These are phyloP conservation scores for Mucor lusitanicus DNA, from an alignment of 371 early-diverging fungal species.

Conservation along the genomic window DNA sequence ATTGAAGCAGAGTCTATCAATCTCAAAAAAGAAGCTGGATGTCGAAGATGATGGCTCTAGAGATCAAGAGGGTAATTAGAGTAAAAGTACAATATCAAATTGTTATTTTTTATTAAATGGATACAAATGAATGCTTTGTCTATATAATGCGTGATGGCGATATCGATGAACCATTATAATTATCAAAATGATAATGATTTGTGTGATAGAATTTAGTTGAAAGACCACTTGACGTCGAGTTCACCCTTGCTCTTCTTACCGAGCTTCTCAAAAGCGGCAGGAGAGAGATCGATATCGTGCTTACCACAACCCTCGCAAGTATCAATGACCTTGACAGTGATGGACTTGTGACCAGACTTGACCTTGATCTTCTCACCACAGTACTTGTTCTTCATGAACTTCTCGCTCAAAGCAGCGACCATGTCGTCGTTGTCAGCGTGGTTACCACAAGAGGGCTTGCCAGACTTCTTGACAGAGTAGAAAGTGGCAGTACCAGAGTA, in stretches of 20 bases:
- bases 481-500: constrained; percentile 39
- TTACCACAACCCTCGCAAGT: constrained; percentile 50
- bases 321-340: constrained; percentile 52
- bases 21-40: too few species aligned
- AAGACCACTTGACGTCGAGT: constrained; percentile 43
- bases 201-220: neutral
- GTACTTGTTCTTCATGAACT: constrained; percentile 10
- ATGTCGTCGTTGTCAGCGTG: constrained; percentile 20
- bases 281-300: constrained; percentile 41
- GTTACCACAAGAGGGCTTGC: constrained; percentile 48
- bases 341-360: constrained; percentile 31
- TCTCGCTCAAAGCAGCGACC: constrained; percentile 42
- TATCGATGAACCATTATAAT: neutral
- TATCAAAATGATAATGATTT: neutral
- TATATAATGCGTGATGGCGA: neutral
- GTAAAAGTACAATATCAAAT: too few species aligned
- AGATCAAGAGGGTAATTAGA: too few species aligned
- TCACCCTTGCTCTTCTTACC: constrained; percentile 37
- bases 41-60: too few species aligned
- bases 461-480: constrained; percentile 30
- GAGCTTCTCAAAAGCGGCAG: constrained; percentile 49
- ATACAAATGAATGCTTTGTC: neutral
- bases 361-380: constrained; percentile 48
- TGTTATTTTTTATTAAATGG: too few species aligned
- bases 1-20: too few species aligned